Evolutionary conservation across 306 rosid species (phyloP), one percentile per base, ranked within the genome.

Genomic region (Lathyrus sativus): DNA sequence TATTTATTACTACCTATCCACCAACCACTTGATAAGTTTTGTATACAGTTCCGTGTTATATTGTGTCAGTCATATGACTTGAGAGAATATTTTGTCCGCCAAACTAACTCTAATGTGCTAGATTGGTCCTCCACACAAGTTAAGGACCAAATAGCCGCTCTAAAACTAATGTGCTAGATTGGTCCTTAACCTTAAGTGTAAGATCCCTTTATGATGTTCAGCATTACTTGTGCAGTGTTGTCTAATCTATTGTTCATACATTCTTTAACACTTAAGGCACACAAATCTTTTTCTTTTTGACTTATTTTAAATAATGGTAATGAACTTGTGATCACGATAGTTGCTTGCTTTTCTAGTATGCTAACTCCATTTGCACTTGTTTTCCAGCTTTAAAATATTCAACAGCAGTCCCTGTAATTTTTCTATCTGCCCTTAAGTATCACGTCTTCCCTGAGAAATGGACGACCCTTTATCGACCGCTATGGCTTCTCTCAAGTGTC

Each of bases 361-460:
- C 73, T 89, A 62, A 88, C 66, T 66, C 76, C 68, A 39, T 74
- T 71, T 74, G 41, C 73, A 51, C 70, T 39, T 81, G 65, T 72
- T 83, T 79, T 87, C 59, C 97, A 90, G 99, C 99, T 56, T 81
- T 90, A 43, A 95, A 90, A 75, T 95, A 95, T 80, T 95, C 97
- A 6, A 95, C 97, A 0, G 96, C 97, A 68, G 84, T 90, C 53
- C 99, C 99, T 5, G 99, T 95, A 24, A 88, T 95, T 74, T 95
- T 87, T 83, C 96, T 95, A 61, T 95, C 99, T 2, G 97, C 99
- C 65, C 97, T 95, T 58, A 95, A 95, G 75, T 95, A 90, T 78
- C 99, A 95, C 13, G 81, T 87, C 66, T 79, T 85, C 53, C 95
- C 96, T 29, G 97, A 85, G 68, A 82, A 75, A 62, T 90, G 99